Percentiles rank a stretch among this genome's conserved stretches.
phyloP scores from a whole-genome alignment of 202 grass and related monocot species.

The Carex arenaria region DNA sequence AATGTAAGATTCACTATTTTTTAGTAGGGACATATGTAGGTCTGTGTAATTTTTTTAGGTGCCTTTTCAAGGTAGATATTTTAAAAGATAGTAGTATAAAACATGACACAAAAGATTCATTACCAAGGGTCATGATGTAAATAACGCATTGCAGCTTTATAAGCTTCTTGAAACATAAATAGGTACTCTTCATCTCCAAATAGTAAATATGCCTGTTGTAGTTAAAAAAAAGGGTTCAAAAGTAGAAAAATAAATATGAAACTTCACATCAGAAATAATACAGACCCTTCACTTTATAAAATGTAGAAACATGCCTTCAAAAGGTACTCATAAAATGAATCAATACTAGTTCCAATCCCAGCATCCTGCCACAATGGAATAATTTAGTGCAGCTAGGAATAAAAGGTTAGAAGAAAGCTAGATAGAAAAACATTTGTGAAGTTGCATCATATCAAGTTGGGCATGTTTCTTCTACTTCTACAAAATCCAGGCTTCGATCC shows the following conservation, averaged over 20 bases:
- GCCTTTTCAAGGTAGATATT: background rate
- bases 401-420: background rate
- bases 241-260: slow-evolving; percentile 14
- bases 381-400: background rate
- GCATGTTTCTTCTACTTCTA: background rate
- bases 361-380: slow-evolving; percentile 58
- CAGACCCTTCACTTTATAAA: background rate
- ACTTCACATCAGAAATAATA: slow-evolving; percentile 21
- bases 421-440: background rate
- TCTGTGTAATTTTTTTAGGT: background rate
- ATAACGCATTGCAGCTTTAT: slow-evolving; percentile 85
- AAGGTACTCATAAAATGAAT: slow-evolving; percentile 99
- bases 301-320: slow-evolving; percentile 50
- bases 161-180: slow-evolving; percentile 91
- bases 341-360: slow-evolving; percentile 95
- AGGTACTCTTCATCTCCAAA: slow-evolving; percentile 97
- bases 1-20: background rate
- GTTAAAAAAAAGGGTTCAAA: slow-evolving; percentile 20
- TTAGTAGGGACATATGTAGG: background rate
- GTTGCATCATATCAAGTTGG: background rate
- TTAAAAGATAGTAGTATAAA: slow-evolving; percentile 4
- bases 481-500: background rate
- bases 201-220: slow-evolving; percentile 89
- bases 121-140: slow-evolving; percentile 98
- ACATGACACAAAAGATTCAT: background rate